phyloP scores from a whole-genome alignment of 495 filamentous ascomycete species.

The Physcia stellaris region DNA sequence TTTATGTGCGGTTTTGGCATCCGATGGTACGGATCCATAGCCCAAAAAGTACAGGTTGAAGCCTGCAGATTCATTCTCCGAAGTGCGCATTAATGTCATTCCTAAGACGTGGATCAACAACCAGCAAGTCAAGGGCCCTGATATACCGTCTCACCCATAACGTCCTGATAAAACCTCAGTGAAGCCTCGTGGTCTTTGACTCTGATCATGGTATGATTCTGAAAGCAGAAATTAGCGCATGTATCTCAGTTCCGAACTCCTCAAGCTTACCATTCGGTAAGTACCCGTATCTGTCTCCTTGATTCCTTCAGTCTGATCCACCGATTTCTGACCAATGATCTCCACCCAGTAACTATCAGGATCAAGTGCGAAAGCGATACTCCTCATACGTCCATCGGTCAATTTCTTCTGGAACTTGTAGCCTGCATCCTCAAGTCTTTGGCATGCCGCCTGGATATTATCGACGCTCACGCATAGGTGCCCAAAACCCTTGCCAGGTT shows the following conservation, averaged over 20 bases:
- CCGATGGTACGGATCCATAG: constrained; percentile 39
- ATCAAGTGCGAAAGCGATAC: constrained; percentile 86
- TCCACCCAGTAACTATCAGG: constrained; percentile 91
- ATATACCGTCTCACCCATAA: constrained; percentile 74
- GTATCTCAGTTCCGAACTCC: constrained; percentile 13
- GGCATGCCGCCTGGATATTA: constrained; percentile 78
- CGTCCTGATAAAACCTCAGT: constrained; percentile 80
- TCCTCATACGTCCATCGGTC: constrained; percentile 71
- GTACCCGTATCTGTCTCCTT: constrained; percentile 35
- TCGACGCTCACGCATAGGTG: constrained; percentile 82
- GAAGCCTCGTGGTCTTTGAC: constrained; percentile 79
- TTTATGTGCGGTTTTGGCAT: constrained; percentile 46
- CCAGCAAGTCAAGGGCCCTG: no score
- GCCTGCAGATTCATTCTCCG: constrained; percentile 50
- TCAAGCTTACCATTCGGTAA: constrained; percentile 38
- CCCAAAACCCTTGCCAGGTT: constrained; percentile 78
- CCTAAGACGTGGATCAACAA: constrained; percentile 58
- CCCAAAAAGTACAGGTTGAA: constrained; percentile 94
- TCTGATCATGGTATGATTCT: constrained; percentile 84
- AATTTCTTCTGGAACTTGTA: constrained; percentile 92
- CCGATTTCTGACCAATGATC: constrained; percentile 39
- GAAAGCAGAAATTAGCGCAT: constrained; percentile 16
- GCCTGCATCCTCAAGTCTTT: constrained; percentile 75
- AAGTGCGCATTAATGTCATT: constrained; percentile 65
- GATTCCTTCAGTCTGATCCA: constrained; percentile 37